Base-by-base conservation (phyloP, 345 rosid species). In the Turritis glabra region DNA sequence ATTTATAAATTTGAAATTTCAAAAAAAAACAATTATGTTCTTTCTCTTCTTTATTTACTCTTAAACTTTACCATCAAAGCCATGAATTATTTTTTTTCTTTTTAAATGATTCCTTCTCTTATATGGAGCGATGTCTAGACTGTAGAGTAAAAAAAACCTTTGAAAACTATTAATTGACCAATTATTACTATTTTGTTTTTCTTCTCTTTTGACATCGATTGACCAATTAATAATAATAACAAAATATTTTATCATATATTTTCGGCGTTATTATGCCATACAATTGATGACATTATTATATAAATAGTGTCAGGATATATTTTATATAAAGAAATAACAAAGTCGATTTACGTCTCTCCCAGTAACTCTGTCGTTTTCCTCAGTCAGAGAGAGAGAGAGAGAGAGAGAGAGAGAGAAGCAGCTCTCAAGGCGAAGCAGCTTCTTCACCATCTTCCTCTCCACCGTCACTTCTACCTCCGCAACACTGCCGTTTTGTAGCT, bases 321-420 rank as follows among this genome's bases (percentile, higher is more conserved):
- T 73, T 56, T 71, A 69, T 64, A 64, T 32, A 69, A 40, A 55
- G 69, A 62, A 77, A 40, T 17, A 67, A 64, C n/a, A 67, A 67
- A 75, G 73, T 46, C 54, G 48, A 64, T 38, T 66, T 59, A 71
- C 71, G 70, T 59, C 69, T 40, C 37, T 60, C 73, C 26, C 55
- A 67, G 69, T 58, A 71, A 66, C 52, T 75, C 81, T 83, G 88
- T 85, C 85, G 70, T 77, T 80, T 81, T 82, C 83, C 64, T 67
- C 67, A 52, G 64, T 23, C 47, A 40, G 64, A 35, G 65, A 61
- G 64, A 59, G 3, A 53, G 0, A 52, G 15, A 70, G 44, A 69
- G 67, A 71, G 64, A 73, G n/a, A 38, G 29, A 33, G 43, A 53
- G 50, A 71, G 35, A 29, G 62, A 61, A 63, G 58, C 71, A 64